Conservation (phyloP, 108 stramenopile genomes). For the Skeletonema menzelii region DNA sequence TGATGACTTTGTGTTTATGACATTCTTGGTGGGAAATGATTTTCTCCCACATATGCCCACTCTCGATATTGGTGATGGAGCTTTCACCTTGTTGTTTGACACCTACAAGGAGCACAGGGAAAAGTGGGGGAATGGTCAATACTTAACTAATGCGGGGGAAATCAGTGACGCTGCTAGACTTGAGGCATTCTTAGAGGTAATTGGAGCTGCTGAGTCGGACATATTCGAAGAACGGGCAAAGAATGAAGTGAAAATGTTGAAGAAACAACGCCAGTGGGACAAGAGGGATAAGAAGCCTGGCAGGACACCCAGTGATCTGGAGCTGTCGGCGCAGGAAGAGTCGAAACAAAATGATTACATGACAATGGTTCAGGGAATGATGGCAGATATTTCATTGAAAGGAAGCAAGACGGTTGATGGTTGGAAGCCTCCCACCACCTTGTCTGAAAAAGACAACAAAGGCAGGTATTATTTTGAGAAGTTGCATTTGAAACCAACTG, state of each 20-base stretch:
- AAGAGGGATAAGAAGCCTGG: conserved; percentile 74
- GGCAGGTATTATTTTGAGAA: conserved; percentile 96
- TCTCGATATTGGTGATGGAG: conserved; percentile 96
- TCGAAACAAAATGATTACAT: conserved; percentile 78
- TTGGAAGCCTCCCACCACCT: conserved; percentile 50
- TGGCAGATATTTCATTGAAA: conserved; percentile 50
- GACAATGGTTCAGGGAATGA: conserved; percentile 63
- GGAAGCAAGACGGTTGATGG: conserved; percentile 63
- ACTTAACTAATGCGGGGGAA: conserved; percentile 88
- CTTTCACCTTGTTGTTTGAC: conserved; percentile 92
- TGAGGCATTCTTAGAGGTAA: conserved; percentile 78
- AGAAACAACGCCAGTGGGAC: conserved; percentile 83
- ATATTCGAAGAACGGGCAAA: conserved; percentile 81
- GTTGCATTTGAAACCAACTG: conserved; percentile 81
- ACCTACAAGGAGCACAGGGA: conserved; percentile 89
- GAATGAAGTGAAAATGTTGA: conserved; percentile 71
- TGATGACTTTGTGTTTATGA: conserved; percentile 99
- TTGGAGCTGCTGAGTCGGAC: conserved; percentile 87
- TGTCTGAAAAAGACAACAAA: conserved; percentile 90
- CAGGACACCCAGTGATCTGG: conserved; percentile 75
- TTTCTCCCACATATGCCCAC: conserved; percentile 98
- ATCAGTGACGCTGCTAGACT: conserved; percentile 76
- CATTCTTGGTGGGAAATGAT: conserved; percentile 98
- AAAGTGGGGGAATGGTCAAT: conserved; percentile 83
- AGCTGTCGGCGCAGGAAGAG: conserved; percentile 72